These are phyloP conservation scores for Diphasiastrum complanatum DNA, from an alignment of 83 land plant species.

Conservation along the genomic window DNA sequence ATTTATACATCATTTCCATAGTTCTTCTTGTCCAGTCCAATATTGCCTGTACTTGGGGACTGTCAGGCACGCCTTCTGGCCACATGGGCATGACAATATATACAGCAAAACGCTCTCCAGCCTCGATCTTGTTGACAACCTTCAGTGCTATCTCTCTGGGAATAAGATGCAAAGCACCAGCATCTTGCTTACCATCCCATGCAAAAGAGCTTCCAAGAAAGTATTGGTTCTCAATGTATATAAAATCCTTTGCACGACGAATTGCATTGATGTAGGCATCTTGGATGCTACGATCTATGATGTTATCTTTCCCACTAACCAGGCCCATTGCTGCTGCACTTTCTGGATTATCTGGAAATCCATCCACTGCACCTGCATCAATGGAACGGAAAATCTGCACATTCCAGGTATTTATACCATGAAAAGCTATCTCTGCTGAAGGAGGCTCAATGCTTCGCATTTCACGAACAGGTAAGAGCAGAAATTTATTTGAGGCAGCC, in stretches of 20 bases:
- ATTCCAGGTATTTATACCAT: conserved; percentile 4
- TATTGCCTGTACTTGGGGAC: conserved; percentile 61
- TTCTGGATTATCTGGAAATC: conserved; percentile 1
- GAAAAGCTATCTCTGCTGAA: too few species aligned
- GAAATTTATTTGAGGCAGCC: background rate
- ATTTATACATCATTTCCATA: conserved; percentile 79
- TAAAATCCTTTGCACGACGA: conserved; percentile 54
- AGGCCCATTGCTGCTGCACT: conserved; percentile 8
- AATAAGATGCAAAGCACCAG: conserved; percentile 50
- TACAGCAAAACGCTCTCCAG: conserved; percentile 54
- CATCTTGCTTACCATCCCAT: conserved; percentile 44
- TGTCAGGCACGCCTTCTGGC: conserved; percentile 78
- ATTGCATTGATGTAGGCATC: conserved; percentile 70
- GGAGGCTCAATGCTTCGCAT: background rate
- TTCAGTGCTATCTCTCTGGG: conserved; percentile 67
- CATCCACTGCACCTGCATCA: conserved; percentile 4
- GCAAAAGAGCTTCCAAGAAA: conserved; percentile 61
- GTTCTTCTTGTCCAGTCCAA: conserved; percentile 62
- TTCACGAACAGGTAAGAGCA: background rate
- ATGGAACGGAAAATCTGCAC: conserved; percentile 16
- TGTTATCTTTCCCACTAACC: conserved; percentile 2
- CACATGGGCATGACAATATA: conserved; percentile 84
- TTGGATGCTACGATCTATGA: conserved; percentile 59
- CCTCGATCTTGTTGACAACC: conserved; percentile 62
- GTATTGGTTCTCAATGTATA: conserved; percentile 83